Evolutionary conservation across 1,284 basidiomycete genomes (phyloP), one percentile per base, ranked within the genome.

Genomic region (Ceratobasidium sp.): DNA sequence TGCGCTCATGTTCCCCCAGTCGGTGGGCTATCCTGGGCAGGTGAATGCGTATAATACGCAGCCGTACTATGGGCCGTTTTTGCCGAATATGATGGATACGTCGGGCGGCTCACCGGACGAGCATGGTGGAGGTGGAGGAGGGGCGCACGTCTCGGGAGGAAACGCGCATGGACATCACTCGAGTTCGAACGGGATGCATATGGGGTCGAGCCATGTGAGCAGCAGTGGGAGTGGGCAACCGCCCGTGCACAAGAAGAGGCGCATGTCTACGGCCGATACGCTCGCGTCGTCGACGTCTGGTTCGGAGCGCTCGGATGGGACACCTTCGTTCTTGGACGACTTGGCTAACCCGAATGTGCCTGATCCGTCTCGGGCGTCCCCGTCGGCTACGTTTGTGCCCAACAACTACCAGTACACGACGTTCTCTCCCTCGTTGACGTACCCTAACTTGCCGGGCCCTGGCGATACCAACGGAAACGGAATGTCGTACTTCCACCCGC

Each of bases 381-480:
- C 91, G 1, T 89, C 90, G 5, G 90, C 91, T 86, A 85, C 90
- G 75, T 84, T 88, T 1, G 86, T 88, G 81, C 82, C 82, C 56
- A 84, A 85, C 75, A 82, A 85, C 74, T 88, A 88, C 11, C 87
- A 87, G 3, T 84, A 85, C 24, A 56, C 71, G 57, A 80, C 87
- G 66, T 83, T 89, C 75, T 90, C 90, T 75, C 89, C 89, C n/a
- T 88, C 88, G 24, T 88, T 89, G 87, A 83, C 89, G 17, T 86
- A 86, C 0, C 81, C 84, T 50, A 74, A 64, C 29, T 57, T 64
- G 17, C 62, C 67, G 24, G 59, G 74, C 15, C 56, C 44, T 22
- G 33, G 62, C 36, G 57, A 56, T 47, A 29, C 69, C 9, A 56
- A 54, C 33, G 72, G 56, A n/a, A 65, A 62, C 31, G 51, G 67